Conservation (phyloP, 2,329 filamentous ascomycete species). For the Neonectria coccinea region DNA sequence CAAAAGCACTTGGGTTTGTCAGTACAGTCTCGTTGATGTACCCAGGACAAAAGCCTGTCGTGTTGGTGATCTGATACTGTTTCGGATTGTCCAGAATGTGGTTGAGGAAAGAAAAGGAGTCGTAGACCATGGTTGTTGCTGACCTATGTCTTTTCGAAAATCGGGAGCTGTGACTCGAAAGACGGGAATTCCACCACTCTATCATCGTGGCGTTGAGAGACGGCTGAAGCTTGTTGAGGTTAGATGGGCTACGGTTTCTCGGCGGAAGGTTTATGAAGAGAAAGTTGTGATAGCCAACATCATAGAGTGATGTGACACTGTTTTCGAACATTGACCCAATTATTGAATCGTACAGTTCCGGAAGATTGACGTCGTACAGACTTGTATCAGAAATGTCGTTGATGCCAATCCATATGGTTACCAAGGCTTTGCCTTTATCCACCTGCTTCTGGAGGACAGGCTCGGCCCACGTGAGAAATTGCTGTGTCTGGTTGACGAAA, state of each 20-base stretch:
- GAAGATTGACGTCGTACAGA: not conserved
- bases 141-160: conserved; percentile 8
- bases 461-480: conserved; percentile 25
- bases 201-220: conserved; percentile 13
- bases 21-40: conserved; percentile 4
- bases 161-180: conserved; percentile 2
- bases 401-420: conserved; percentile 28
- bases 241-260: conserved; percentile 11
- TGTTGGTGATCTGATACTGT: conserved; percentile 18
- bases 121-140: conserved; percentile 23
- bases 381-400: conserved; percentile 21
- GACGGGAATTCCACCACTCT: conserved; percentile 18
- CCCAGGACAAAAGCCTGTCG: conserved; percentile 15
- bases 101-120: conserved; percentile 20
- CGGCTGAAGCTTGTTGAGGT: not conserved
- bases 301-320: conserved; percentile 13
- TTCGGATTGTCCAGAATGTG: conserved; percentile 16
- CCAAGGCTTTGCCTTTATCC: conserved; percentile 18
- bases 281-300: conserved; percentile 18
- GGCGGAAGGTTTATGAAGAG: conserved; percentile 28
- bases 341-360: conserved; percentile 20
- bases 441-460: conserved; percentile 8
- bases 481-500: conserved; percentile 26
- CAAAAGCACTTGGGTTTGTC: conserved; percentile 8
- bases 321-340: conserved; percentile 18